Conservation (phyloP, 2,329 filamentous ascomycete genomes). For the Diaporthe sp. region DNA sequence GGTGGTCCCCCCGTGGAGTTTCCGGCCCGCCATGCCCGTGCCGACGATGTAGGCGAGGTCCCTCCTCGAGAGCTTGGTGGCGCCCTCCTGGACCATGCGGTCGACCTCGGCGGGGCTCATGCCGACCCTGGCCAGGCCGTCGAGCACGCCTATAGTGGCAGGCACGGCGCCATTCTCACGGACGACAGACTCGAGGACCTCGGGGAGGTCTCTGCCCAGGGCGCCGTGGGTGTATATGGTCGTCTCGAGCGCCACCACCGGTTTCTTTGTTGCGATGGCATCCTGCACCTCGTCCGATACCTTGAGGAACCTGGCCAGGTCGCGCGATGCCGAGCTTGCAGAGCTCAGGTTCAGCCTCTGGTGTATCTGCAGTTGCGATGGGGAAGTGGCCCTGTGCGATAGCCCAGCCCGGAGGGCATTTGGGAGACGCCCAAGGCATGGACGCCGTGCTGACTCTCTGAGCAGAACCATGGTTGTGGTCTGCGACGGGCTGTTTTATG, state of each 20-base stretch:
- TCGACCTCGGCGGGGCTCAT: conserved; percentile 80
- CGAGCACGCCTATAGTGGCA: conserved; percentile 90
- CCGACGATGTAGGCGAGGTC: conserved; percentile 88
- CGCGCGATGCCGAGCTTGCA: conserved; percentile 29
- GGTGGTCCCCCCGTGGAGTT: conserved; percentile 90
- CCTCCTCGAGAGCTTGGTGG: conserved; percentile 87
- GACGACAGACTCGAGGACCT: conserved; percentile 82
- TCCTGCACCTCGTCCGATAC: conserved; percentile 87
- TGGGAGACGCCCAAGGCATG: neutral
- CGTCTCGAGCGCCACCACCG: conserved; percentile 93
- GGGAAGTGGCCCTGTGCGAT: neutral
- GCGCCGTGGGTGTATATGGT: conserved; percentile 98
- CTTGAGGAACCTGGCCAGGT: conserved; percentile 66
- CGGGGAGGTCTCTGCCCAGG: conserved; percentile 75
- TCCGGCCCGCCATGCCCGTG: conserved; percentile 75
- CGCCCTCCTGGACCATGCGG: conserved; percentile 78
- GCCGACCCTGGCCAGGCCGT: conserved; percentile 87
- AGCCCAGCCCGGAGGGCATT: neutral
- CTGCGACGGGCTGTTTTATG: neutral
- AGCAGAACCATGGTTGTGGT: conserved; percentile 31
- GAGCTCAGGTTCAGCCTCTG: conserved; percentile 16
- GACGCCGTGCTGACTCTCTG: conserved; percentile 3
- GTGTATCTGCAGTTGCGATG: neutral
- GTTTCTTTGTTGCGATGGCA: conserved; percentile 80
- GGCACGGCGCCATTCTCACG: conserved; percentile 86